Evolutionary conservation across 306 rosid genomes (phyloP).

Genomic region (Casuarina cunninghamiana): DNA sequence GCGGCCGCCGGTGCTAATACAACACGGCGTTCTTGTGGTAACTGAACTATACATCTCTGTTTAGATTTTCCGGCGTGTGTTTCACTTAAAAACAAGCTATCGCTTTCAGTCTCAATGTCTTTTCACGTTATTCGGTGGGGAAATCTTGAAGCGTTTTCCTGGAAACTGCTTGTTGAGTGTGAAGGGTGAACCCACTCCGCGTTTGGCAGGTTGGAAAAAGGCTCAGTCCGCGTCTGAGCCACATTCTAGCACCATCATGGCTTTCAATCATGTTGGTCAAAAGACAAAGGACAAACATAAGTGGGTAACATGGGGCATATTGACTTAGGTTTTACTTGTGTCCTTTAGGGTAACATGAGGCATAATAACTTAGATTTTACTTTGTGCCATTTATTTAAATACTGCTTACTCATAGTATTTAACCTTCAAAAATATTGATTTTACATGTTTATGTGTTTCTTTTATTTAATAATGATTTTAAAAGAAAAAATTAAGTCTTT

Average conservation of each 20-base stretch:
- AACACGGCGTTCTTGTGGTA: slow-evolving; percentile 86
- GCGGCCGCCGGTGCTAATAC: slow-evolving; percentile 72
- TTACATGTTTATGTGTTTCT: too few species aligned
- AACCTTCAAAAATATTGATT: too few species aligned
- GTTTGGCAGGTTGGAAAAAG: slow-evolving; percentile 12
- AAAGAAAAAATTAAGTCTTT: too few species aligned
- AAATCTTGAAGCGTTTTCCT: background rate
- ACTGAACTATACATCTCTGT: slow-evolving; percentile 5
- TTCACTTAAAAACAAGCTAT: too few species aligned
- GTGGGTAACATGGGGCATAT: slow-evolving; percentile 11
- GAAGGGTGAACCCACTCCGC: slow-evolving; percentile 23
- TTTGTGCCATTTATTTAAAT: too few species aligned
- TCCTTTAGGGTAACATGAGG: too few species aligned
- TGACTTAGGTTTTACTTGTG: background rate
- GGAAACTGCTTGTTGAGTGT: background rate
- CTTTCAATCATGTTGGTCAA: slow-evolving; percentile 3
- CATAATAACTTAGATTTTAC: too few species aligned
- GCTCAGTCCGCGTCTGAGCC: slow-evolving; percentile 19
- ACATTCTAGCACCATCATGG: background rate
- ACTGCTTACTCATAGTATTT: too few species aligned
- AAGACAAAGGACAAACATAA: slow-evolving; percentile 4
- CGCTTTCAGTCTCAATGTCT: background rate
- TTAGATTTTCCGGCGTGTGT: background rate
- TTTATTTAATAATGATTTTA: too few species aligned
- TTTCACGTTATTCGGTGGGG: background rate